Percentiles rank a stretch among this genome's conserved stretches.
Conservation (phyloP, 805 yeast species). For the Candida palmyrensis region DNA sequence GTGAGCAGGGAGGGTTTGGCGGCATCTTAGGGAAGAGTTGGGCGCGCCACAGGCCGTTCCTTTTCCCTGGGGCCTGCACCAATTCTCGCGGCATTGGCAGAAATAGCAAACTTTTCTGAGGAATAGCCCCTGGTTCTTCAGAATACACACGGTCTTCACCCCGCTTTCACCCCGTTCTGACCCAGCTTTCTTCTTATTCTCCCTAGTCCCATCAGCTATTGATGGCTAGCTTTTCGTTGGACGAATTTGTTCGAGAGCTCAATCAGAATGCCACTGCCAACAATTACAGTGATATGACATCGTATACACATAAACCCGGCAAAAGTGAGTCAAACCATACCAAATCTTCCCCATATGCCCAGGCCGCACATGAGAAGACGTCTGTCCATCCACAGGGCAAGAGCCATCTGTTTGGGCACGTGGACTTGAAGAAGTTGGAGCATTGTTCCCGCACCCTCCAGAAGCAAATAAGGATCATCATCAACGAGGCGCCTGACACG, state of each 20-base stretch:
- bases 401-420: conserved; percentile 22
- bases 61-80: background rate
- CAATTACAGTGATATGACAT: conserved; percentile 4
- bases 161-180: background rate
- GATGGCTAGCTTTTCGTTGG: conserved; percentile 3
- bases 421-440: conserved; percentile 35
- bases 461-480: conserved; percentile 44
- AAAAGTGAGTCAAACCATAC: background rate
- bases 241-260: conserved; percentile 4
- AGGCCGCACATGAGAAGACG: background rate
- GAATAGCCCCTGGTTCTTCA: too few species aligned
- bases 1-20: too few species aligned
- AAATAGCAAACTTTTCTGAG: too few species aligned
- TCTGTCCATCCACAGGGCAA: background rate
- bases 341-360: background rate
- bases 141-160: background rate
- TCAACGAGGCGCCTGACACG: conserved; percentile 53
- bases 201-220: conserved; percentile 1
- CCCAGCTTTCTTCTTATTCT: too few species aligned
- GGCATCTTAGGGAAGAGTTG: too few species aligned
- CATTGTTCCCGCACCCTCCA: conserved; percentile 41
- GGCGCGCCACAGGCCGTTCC: background rate
- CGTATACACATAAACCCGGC: background rate
- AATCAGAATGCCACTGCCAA: conserved; percentile 5
- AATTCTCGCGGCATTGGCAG: background rate